Percentiles rank a stretch among this genome's conserved stretches.
Evolutionary conservation across 1,139 yeast genomes (phyloP).

Genomic region (Protomyces gravidus): DNA sequence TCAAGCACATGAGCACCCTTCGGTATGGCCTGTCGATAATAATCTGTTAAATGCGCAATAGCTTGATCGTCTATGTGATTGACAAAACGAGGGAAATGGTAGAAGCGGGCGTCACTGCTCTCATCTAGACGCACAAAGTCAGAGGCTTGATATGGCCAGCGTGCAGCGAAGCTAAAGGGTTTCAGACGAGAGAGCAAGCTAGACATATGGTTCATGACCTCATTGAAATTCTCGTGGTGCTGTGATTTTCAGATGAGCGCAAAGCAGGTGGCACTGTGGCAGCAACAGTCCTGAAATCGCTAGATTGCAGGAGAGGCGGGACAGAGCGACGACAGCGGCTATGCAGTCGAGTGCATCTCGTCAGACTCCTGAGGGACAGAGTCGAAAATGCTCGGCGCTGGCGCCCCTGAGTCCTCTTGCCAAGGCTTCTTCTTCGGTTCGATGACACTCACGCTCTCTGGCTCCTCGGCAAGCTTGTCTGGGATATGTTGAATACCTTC

Average conservation of each 20-base stretch:
- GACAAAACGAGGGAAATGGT: slow-evolving; percentile 17
- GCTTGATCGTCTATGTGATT: slow-evolving; percentile 27
- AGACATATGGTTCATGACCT: no score
- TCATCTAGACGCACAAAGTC: slow-evolving; percentile 14
- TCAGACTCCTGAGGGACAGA: neutral
- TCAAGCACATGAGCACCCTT: slow-evolving; percentile 9
- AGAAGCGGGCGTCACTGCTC: slow-evolving; percentile 15
- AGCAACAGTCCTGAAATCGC: no score
- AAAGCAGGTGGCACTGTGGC: no score
- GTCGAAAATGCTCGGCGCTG: neutral
- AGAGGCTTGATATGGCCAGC: slow-evolving; percentile 19
- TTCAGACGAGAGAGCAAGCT: neutral
- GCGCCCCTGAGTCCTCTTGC: slow-evolving; percentile 5
- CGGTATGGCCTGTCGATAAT: slow-evolving; percentile 6
- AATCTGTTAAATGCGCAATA: slow-evolving; percentile 6
- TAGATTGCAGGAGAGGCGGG: no score
- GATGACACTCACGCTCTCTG: slow-evolving; percentile 1
- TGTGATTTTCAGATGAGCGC: no score
- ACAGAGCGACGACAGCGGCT: no score
- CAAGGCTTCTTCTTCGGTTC: slow-evolving; percentile 14
- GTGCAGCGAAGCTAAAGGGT: slow-evolving; percentile 4
- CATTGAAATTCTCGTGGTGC: no score
- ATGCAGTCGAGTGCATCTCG: neutral
- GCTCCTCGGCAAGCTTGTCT: slow-evolving; percentile 19
- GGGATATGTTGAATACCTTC: slow-evolving; percentile 25